Conservation (phyloP, 805 yeast genomes). For the Pichia rugopelliculosa region DNA sequence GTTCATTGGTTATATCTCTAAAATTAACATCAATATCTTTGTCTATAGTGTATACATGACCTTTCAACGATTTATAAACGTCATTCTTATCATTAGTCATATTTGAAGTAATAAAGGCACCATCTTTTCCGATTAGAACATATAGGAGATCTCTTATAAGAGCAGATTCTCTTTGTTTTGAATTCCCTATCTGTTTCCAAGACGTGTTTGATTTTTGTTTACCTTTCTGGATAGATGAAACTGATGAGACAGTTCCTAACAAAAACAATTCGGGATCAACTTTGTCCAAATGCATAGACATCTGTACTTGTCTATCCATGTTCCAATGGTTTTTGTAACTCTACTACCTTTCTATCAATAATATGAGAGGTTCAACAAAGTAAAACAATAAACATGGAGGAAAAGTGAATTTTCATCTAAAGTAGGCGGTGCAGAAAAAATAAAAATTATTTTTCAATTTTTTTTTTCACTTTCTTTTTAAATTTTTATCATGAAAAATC, state of each 20-base stretch:
- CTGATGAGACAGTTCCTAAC: not conserved
- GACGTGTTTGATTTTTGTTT: not conserved
- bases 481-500: not conserved
- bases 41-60: conserved; percentile 72
- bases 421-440: not conserved
- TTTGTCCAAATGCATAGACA: not conserved
- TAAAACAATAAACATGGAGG: not conserved
- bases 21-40: conserved; percentile 67
- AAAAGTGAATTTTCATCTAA: not conserved
- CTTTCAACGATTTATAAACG: conserved; percentile 38
- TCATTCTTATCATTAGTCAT: conserved; percentile 47
- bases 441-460: conserved; percentile 2
- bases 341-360: too few species aligned
- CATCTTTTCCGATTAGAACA: conserved; percentile 69
- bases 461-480: conserved; percentile 1
- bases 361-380: too few species aligned
- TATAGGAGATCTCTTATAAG: conserved; percentile 63
- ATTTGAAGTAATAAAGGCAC: conserved; percentile 63
- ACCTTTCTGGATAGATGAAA: not conserved
- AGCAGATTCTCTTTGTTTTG: conserved; percentile 62
- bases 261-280: conserved; percentile 1
- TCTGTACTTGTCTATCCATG: not conserved
- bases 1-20: conserved; percentile 56
- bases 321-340: not conserved
- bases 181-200: not conserved